These are phyloP conservation scores for Flaveria sonorensis DNA, from an alignment of 129 eudicot genomes.

Conservation along the genomic window DNA sequence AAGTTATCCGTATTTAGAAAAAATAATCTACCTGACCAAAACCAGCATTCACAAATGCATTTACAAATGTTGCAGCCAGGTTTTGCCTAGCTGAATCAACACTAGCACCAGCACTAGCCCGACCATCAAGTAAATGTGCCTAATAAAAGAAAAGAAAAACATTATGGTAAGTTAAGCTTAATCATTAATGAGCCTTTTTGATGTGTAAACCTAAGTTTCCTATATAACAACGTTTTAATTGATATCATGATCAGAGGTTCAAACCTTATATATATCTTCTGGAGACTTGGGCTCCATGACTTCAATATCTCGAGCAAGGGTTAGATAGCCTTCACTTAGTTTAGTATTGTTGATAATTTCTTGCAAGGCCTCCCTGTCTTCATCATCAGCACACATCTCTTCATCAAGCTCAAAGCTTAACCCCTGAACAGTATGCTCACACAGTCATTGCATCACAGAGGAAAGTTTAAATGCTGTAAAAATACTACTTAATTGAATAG, in stretches of 20 bases:
- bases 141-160: conserved; percentile 20
- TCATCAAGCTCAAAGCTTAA: conserved; percentile 82
- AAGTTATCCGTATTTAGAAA: background rate
- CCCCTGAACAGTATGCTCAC: conserved; percentile 49
- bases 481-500: background rate
- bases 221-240: background rate
- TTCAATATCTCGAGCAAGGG: conserved; percentile 99
- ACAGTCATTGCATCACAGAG: background rate
- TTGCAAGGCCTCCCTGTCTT: conserved; percentile 78
- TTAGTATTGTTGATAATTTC: conserved; percentile 80
- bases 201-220: background rate
- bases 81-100: conserved; percentile 99
- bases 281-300: conserved; percentile 99
- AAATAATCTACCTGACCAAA: conserved; percentile 76
- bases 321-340: conserved; percentile 90
- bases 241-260: background rate
- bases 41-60: conserved; percentile 99
- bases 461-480: background rate
- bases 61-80: conserved; percentile 95
- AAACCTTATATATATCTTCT: conserved; percentile 95
- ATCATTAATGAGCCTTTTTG: conserved; percentile 6
- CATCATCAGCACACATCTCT: conserved; percentile 74
- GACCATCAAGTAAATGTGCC: conserved; percentile 98
- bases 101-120: conserved; percentile 90
- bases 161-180: background rate